Base-by-base conservation (phyloP, 257 asterid species). In the Petunia axillaris region DNA sequence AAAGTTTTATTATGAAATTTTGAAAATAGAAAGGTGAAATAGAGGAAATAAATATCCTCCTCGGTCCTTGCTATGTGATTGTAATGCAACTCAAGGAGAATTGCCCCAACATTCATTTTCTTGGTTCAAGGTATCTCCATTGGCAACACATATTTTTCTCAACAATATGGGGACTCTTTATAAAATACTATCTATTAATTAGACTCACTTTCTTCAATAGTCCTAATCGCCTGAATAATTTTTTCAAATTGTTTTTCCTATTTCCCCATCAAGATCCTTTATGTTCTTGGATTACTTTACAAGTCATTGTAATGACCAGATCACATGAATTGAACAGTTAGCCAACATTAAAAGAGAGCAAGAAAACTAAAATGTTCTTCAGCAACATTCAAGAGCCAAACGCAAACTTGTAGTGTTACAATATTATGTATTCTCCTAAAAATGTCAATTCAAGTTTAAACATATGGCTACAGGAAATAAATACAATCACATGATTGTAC, bases 341-440 rank as follows among this genome's bases (percentile, higher is more conserved):
- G 15, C 10, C 48, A 38, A 64, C 39, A 66, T 41, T 40, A 3
- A 48, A 70, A 71, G 35, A 71, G 35, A 25, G 3, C 39, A 67
- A 68, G 58, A 50, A 10, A 71, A 35, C 60, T 25, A 71, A 11
- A 71, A 48, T 71, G 44, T 71, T 48, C 62, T 9, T 2, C 55
- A 48, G 60, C 41, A 71, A n/a, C 77, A 71, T 48, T 35, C 77
- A 71, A 71, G 77, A 71, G 77, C 35, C 77, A 10, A 46, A 25
- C 35, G 25, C 62, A 9, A 71, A 14, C 60, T 48, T 46, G 60
- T 11, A 46, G 57, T 70, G 50, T 5, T 71, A 71, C 77, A 71
- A 10, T 35, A 25, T 35, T 2, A 48, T 10, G 62, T 4, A 6
- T 48, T 71, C 14, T 48, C 44, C 77, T 46, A 40, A 71, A 71